Evolutionary conservation across 805 yeast genomes (phyloP), one percentile per base, ranked within the genome.

Genomic region (Myxozyma lipomycoides): DNA sequence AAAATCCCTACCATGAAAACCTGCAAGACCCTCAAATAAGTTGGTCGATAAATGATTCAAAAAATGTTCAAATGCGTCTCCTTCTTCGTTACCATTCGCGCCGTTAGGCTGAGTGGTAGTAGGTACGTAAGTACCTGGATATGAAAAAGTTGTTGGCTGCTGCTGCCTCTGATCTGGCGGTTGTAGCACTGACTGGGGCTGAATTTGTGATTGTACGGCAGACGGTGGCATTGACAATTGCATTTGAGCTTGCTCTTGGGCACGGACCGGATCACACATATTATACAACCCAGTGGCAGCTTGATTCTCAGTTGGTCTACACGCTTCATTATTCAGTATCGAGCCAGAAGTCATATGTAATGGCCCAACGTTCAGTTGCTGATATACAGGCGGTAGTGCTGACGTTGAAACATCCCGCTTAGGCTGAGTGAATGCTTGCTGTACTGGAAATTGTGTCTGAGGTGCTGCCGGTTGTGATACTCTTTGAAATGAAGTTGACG

Each of bases 21-120:
- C 49, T 7, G 35, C 21, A 12, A 48, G 22, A n/a, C 52, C 55
- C 4, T 53, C 58, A 45, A 53, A 53, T 19, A 53, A 43, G 30
- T 44, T 43, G 25, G 43, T 44, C 1, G 48, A 34, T 23, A 53
- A 18, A 25, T 36, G 45, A 19, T 28, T 42, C 22, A 53, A 53
- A 22, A 53, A 43, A 21, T 53, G 55, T 25, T 53, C 55, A 23
- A 53, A 44, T 39, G 44, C 19, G 30, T 44, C 45, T 35, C 35
- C 26, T 5, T 34, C 39, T 21, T 18, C 45, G 19, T 28, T 21
- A 5, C 12, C 9, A 36, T 17, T 35, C 25, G 41, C 37, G 24
- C 50, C 54, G 3, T 36, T 38, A 6, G 52, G 51, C 19, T 42
- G 32, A 10, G 48, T 41, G 34, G 37, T 23, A 4, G 59, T 30